Conservation (phyloP, 352 stramenopile genomes). For the Pythium phragmiticola region DNA sequence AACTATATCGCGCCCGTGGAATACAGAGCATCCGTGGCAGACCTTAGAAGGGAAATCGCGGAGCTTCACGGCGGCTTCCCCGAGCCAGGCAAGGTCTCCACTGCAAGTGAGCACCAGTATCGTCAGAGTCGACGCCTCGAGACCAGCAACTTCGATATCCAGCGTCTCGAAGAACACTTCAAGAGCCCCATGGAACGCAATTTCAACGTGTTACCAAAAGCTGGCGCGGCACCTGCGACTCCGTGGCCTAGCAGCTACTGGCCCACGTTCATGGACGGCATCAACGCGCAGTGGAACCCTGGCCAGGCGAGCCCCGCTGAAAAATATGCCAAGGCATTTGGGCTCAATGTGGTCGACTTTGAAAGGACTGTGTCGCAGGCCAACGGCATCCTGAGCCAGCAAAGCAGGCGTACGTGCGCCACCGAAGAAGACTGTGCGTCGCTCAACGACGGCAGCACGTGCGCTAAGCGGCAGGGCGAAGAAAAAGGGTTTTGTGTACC, state of each 20-base stretch:
- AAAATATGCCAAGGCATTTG: constrained; percentile 21
- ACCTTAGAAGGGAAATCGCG: constrained; percentile 15
- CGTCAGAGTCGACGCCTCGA: background rate
- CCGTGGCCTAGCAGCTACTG: constrained; percentile 71
- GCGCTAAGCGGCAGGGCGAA: constrained; percentile 21
- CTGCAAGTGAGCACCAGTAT: background rate
- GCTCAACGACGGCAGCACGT: constrained; percentile 17
- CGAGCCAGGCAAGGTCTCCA: background rate
- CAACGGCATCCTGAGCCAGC: constrained; percentile 17
- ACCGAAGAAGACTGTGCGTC: constrained; percentile 7
- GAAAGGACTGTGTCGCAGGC: constrained; percentile 5
- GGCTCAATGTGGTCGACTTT: constrained; percentile 11
- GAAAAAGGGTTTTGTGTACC: constrained; percentile 20
- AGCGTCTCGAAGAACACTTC: constrained; percentile 22
- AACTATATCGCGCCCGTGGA: constrained; percentile 3
- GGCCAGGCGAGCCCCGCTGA: constrained; percentile 10
- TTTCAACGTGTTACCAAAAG: constrained; percentile 5
- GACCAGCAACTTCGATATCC: constrained; percentile 6
- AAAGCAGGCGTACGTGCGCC: background rate
- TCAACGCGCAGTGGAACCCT: constrained; percentile 51
- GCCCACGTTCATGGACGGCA: constrained; percentile 58
- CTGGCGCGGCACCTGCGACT: background rate
- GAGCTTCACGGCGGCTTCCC: constrained; percentile 3
- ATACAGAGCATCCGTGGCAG: constrained; percentile 14
- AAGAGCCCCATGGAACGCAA: constrained; percentile 16